Conservation (phyloP, 1,284 basidiomycete species). For the Earliella scabrosa region DNA sequence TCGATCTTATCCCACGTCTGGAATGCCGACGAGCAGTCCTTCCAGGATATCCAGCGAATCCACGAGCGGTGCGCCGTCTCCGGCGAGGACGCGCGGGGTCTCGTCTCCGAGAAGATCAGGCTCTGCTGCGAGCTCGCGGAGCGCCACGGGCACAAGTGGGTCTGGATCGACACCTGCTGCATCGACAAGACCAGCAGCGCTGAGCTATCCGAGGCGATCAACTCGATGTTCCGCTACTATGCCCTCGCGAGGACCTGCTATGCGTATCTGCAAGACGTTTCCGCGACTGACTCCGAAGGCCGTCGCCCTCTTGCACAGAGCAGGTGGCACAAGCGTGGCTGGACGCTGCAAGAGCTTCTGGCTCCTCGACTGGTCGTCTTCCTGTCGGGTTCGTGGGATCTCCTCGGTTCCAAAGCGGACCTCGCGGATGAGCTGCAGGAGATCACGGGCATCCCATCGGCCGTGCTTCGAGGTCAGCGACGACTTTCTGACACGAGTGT, state of each 20-base stretch:
- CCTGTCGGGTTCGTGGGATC: background rate
- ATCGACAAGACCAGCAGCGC: slow-evolving; percentile 15
- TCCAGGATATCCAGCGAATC: background rate
- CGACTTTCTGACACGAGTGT: too few relatives aligned
- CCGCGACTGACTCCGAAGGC: background rate
- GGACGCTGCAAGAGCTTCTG: slow-evolving; percentile 5
- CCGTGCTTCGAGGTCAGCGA: background rate
- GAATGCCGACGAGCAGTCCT: slow-evolving; percentile 1
- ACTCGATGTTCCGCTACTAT: slow-evolving; percentile 14
- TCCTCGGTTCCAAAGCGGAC: background rate
- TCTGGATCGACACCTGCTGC: slow-evolving; percentile 16
- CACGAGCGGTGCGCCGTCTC: background rate
- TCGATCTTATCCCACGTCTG: slow-evolving; percentile 2
- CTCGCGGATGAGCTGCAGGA: background rate
- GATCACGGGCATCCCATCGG: background rate
- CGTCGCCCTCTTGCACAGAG: background rate
- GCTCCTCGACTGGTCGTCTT: background rate
- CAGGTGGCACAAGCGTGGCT: background rate
- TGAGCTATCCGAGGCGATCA: slow-evolving; percentile 15
- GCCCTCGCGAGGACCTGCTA: slow-evolving; percentile 5
- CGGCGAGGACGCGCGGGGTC: too few relatives aligned
- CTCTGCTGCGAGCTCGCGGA: slow-evolving; percentile 8
- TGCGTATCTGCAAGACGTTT: slow-evolving; percentile 4
- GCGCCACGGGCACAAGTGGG: slow-evolving; percentile 8
- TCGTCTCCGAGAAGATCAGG: background rate